Evolutionary conservation across 2,329 filamentous ascomycete genomes (phyloP).

Genomic region (Aspergillus persii): DNA sequence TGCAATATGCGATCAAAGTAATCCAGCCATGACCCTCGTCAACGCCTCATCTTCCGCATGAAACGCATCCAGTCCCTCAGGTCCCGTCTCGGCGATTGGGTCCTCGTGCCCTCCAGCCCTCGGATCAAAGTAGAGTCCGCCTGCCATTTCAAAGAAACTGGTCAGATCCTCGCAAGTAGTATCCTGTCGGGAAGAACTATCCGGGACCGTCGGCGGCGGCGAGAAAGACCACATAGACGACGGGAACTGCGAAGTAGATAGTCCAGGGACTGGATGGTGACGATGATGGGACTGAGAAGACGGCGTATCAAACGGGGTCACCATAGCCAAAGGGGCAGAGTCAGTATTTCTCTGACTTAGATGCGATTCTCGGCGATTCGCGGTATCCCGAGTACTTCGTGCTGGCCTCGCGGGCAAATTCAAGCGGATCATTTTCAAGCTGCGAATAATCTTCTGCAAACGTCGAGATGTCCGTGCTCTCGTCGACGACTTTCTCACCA

Average conservation of each 20-base stretch:
- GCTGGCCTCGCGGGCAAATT: slow-evolving; percentile 38
- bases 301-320: slow-evolving; percentile 6
- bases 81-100: slow-evolving; percentile 8
- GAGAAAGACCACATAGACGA: slow-evolving; percentile 19
- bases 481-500: slow-evolving; percentile 57
- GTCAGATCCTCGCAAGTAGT: slow-evolving; percentile 52
- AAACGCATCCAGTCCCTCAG: slow-evolving; percentile 25
- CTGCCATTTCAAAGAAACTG: slow-evolving; percentile 60
- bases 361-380: background rate
- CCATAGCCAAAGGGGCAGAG: background rate
- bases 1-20: slow-evolving; percentile 19
- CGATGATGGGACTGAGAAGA: slow-evolving; percentile 1
- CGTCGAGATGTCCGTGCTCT: slow-evolving; percentile 56
- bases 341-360: background rate
- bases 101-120: slow-evolving; percentile 9
- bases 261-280: slow-evolving; percentile 1
- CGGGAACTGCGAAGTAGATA: slow-evolving; percentile 14
- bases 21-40: slow-evolving; percentile 34
- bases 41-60: slow-evolving; percentile 36
- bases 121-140: slow-evolving; percentile 41
- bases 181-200: slow-evolving; percentile 4
- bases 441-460: slow-evolving; percentile 58
- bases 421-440: slow-evolving; percentile 57
- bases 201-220: slow-evolving; percentile 5
- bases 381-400: background rate